Evolutionary conservation across 2,329 filamentous ascomycete species (phyloP).

Genomic region (Macrophomina tecta): DNA sequence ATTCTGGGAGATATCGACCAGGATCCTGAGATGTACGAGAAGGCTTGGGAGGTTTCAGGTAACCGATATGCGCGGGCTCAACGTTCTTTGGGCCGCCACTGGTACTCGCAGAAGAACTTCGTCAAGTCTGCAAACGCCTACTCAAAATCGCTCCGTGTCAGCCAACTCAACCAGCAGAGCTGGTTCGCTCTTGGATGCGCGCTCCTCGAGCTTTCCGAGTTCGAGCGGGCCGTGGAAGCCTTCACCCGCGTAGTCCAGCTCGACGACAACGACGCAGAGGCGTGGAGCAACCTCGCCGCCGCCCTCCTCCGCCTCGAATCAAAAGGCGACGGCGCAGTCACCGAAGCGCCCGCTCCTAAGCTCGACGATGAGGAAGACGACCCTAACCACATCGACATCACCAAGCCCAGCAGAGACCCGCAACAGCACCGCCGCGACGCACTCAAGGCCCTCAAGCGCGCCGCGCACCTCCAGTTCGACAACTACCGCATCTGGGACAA

Average conservation of each 20-base stretch:
- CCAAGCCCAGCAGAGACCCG: conserved; percentile 51
- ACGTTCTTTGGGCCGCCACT: conserved; percentile 80
- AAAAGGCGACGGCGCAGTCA: conserved; percentile 41
- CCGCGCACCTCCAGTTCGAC: conserved; percentile 80
- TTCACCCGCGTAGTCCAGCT: conserved; percentile 83
- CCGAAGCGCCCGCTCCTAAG: conserved; percentile 32
- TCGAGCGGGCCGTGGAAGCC: conserved; percentile 78
- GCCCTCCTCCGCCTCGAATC: conserved; percentile 75
- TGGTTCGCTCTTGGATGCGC: conserved; percentile 95
- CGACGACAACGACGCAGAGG: conserved; percentile 87
- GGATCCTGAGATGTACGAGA: conserved; percentile 76
- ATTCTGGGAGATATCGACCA: conserved; percentile 90
- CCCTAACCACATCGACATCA: conserved; percentile 29
- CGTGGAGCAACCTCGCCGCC: conserved; percentile 93
- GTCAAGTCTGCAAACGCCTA: conserved; percentile 78
- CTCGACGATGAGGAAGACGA: conserved; percentile 46
- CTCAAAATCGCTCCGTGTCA: conserved; percentile 75
- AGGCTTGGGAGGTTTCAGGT: conserved; percentile 86
- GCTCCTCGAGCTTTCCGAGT: conserved; percentile 76
- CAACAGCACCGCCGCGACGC: conserved; percentile 73
- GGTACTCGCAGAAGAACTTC: conserved; percentile 71
- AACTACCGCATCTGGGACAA: conserved; percentile 98
- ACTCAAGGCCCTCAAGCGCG: conserved; percentile 83
- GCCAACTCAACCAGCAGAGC: conserved; percentile 78
- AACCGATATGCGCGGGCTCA: conserved; percentile 85